Base-by-base conservation (phyloP, 225 moss, liverwort and hornwort genomes). In the Physcomitrellopsis africana region DNA sequence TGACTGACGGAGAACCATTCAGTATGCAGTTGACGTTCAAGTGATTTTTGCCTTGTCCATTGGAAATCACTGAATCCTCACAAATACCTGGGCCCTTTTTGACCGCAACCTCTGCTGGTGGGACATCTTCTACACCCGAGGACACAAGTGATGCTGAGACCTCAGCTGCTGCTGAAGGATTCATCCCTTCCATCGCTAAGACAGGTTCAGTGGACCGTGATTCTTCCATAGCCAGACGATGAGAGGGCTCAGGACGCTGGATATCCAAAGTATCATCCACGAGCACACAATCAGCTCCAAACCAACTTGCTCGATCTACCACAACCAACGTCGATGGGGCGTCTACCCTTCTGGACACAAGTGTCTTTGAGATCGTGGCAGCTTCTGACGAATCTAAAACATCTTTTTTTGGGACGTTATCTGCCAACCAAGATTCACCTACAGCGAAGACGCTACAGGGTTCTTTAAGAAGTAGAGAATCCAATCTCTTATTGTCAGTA, bases 141-240 rank as follows among this genome's bases (percentile, higher is more conserved):
- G 80, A 32, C 19, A 24, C 24, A 24, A 14, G 0, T 59, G 20
- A 72, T 59, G 32, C 15, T 27, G 37, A 19, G 51, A 22, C 51
- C 29, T 17, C 74, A 48, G 62, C 57, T 75, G 72, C 67, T 61
- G 63, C 58, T 67, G 78, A 52, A 10, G 57, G 77, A 1, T 75
- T 63, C 29, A 42, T 17, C 12, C 45, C 67, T 70, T 20, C 71
- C 47, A 51, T 58, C 56, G 52, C 63, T 56, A 67, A 74, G 37
- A 68, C 59, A 52, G 65, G 70, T 55, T 70, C 63, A 46, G 61
- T 52, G 22, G 51, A 66, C 2, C 57, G 52, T 11, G 73, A 62
- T 63, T 83, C 68, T 22, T 81, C 81, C 18, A 61, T 14, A 51
- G 42, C 53, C 65, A 83, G 81, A 16, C 72, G 61, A 19, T 60